Evolutionary conservation across 495 filamentous ascomycete species (phyloP).

Genomic region (Penicillium malachiteum): DNA sequence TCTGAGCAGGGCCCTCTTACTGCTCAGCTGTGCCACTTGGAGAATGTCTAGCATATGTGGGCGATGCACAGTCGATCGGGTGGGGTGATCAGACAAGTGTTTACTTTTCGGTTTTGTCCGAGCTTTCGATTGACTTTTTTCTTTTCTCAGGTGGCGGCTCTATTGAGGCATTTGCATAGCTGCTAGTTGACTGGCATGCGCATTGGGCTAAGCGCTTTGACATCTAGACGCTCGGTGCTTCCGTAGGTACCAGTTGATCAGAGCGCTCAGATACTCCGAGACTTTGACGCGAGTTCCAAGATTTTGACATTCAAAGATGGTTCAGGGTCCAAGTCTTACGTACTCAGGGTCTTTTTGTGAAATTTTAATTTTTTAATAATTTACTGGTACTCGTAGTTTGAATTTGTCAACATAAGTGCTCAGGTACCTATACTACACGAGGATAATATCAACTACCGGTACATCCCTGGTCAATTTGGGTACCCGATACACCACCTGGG

Average conservation of each 20-base stretch:
- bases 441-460: conserved; percentile 5
- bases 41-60: conserved; percentile 13
- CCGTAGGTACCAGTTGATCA: neutral
- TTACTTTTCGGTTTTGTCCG: neutral
- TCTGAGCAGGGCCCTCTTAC: neutral
- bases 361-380: too few species aligned
- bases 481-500: too few species aligned
- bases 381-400: too few species aligned
- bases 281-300: neutral
- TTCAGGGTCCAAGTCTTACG: conserved; percentile 1
- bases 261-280: neutral
- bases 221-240: neutral
- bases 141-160: neutral
- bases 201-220: conserved; percentile 14
- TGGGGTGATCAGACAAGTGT: neutral
- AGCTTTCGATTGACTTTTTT: neutral
- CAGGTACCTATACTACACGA: conserved; percentile 11
- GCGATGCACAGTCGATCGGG: conserved; percentile 14
- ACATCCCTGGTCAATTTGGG: neutral
- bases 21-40: neutral
- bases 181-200: conserved; percentile 15
- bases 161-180: conserved; percentile 16
- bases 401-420: too few species aligned
- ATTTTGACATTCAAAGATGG: neutral
- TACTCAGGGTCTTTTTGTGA: neutral